Base-by-base conservation (phyloP, 2,329 filamentous ascomycete species). In the Sarocladium kiliense region DNA sequence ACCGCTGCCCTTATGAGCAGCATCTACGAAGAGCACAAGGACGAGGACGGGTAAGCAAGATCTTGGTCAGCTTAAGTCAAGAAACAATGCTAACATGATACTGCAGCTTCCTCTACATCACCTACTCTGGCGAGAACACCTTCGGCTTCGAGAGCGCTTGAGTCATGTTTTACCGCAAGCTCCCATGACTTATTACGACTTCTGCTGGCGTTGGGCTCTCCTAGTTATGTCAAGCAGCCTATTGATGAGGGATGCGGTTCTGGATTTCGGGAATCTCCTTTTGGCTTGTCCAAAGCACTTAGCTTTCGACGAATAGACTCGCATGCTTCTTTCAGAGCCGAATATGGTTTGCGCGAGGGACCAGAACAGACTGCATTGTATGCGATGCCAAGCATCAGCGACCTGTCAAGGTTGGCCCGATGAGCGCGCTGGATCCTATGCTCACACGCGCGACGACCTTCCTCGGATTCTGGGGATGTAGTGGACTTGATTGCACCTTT, bases 21-120 rank as follows among this genome's bases (percentile, higher is more conserved):
- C 74, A 97, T 99, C 77, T 99, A 99, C 74, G 94, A 99, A 75
- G 93, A 97, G 76, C 94, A 99, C 85, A 97, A 99, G 81, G 85
- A 87, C 62, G 82, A 87, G 71, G 85, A 88, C 66, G 84, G 84
- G 78, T 87, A 76, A 55, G 77, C 72, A 55, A 53, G 9, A 18
- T 37, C 26, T 32, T 53, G 30, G 6, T 10, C 36, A 37, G 11
- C 16, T 16, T 11, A 16, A 19, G 1, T 11, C 21, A 34, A 18
- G 23, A 56, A 11, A 19, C 6, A 7, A 54, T 34, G 54, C 61
- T 65, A 59, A 65, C 55, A 42, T 54, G 9, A 26, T 12, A 2
- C 25, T 32, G 37, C 67, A 91, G 90, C 53, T 96, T 97, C 81
- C 82, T 99, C 58, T 99, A 99, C 80, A 99, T 99, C 78, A 97